Evolutionary conservation across 805 yeast species (phyloP).

Genomic region (Sugiyamaella floridensis): DNA sequence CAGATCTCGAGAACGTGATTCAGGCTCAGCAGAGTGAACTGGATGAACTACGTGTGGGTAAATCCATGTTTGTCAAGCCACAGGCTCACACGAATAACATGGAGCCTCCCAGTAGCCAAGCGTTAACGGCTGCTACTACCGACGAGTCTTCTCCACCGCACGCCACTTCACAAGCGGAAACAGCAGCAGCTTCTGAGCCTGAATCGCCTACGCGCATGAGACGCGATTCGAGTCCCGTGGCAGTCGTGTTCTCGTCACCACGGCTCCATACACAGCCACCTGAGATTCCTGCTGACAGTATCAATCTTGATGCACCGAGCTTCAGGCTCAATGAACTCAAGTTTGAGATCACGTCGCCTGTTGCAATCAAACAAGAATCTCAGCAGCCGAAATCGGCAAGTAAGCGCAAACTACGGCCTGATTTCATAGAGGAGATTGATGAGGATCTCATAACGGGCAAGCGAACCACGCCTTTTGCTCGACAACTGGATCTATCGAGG

Average conservation of each 20-base stretch:
- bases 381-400: neutral
- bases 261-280: neutral
- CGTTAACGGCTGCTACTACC: neutral
- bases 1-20: neutral
- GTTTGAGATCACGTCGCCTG: neutral
- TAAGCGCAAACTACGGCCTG: neutral
- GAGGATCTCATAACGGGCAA: conserved; percentile 11
- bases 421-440: conserved; percentile 13
- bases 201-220: neutral
- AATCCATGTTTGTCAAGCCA: neutral
- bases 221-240: neutral
- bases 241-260: neutral
- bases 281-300: conserved; percentile 4
- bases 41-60: neutral
- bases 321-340: neutral
- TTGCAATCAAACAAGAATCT: neutral
- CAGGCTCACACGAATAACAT: neutral
- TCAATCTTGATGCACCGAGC: conserved; percentile 6
- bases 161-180: neutral
- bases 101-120: neutral
- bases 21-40: neutral
- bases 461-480: neutral
- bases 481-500: neutral
- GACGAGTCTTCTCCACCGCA: neutral
- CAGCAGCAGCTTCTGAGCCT: neutral